A percentile compares a stretch with the other conserved stretches of the same genome.
Conservation (phyloP, 768 basidiomycete genomes). For the Leucocoprinus birnbaumii region DNA sequence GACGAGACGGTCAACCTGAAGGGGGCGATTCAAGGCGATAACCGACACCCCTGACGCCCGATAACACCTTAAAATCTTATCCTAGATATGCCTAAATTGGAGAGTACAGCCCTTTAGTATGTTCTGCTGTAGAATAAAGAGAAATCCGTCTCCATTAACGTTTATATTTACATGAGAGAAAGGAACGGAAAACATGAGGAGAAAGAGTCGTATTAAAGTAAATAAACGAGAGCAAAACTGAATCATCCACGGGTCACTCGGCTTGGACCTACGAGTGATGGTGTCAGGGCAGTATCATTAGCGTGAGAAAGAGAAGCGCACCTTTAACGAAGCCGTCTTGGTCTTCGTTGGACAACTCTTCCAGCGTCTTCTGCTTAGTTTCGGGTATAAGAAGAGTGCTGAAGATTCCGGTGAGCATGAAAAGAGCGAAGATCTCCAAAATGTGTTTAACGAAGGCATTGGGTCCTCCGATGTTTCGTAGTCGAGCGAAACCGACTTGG, state of each 20-base stretch:
- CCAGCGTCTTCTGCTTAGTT: constrained; percentile 64
- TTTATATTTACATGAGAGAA: too few species aligned
- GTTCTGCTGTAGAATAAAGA: too few species aligned
- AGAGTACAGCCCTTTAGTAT: too few species aligned
- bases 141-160: too few species aligned
- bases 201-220: background rate
- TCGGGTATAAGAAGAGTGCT: constrained; percentile 81
- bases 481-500: constrained; percentile 70
- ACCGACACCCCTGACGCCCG: too few species aligned
- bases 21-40: too few species aligned
- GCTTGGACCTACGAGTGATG: background rate
- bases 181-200: too few species aligned
- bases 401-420: constrained; percentile 84
- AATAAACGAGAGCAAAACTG: background rate
- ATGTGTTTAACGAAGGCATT: constrained; percentile 65
- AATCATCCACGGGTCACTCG: background rate
- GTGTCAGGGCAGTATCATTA: background rate
- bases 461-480: constrained; percentile 67
- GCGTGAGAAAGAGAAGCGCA: constrained; percentile 9
- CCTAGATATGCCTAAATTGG: too few species aligned
- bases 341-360: constrained; percentile 72
- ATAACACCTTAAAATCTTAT: too few species aligned
- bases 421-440: constrained; percentile 83
- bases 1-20: too few species aligned
- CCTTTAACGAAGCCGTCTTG: constrained; percentile 58